phyloP scores from a whole-genome alignment of 2,329 filamentous ascomycete genomes.

The Fusarium sp. region DNA sequence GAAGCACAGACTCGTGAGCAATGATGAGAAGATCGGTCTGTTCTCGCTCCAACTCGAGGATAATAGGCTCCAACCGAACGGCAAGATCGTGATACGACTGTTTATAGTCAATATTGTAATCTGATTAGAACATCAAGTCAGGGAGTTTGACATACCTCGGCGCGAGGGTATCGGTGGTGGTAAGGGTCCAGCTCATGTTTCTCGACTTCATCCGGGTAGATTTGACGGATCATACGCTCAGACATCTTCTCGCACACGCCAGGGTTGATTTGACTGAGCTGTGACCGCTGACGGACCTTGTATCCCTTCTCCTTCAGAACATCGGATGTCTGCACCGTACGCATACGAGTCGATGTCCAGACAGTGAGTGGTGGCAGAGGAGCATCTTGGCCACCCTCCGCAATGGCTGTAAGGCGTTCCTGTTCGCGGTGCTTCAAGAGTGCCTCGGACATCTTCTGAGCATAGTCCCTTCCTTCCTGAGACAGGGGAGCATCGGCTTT shows the following conservation, averaged over 20 bases:
- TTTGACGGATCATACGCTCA: conserved; percentile 79
- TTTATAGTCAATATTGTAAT: conserved; percentile 5
- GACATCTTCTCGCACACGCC: conserved; percentile 96
- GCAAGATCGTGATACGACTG: conserved; percentile 98
- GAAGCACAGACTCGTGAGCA: conserved; percentile 96
- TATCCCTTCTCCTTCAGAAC: conserved; percentile 83
- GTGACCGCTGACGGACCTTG: conserved; percentile 88
- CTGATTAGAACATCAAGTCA: background rate
- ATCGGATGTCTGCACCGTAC: conserved; percentile 90
- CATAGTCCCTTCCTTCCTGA: conserved; percentile 81
- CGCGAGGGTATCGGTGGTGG: conserved; percentile 93
- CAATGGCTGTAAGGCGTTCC: conserved; percentile 77
- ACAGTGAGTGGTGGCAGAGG: conserved; percentile 85
- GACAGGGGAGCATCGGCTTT: conserved; percentile 90
- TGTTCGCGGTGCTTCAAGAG: conserved; percentile 85
- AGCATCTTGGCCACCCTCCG: conserved; percentile 73
- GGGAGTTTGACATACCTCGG: conserved; percentile 72
- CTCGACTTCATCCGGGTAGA: conserved; percentile 89
- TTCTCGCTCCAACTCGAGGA: conserved; percentile 95
- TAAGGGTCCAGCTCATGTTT: conserved; percentile 97
- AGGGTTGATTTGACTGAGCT: conserved; percentile 97
- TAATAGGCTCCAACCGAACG: conserved; percentile 97
- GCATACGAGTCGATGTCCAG: conserved; percentile 92
- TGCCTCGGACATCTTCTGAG: conserved; percentile 85
- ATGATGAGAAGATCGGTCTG: conserved; percentile 98